Evolutionary conservation across 371 early-diverging fungal species (phyloP), one percentile per base, ranked within the genome.

Genomic region (Rhizopus delemar): DNA sequence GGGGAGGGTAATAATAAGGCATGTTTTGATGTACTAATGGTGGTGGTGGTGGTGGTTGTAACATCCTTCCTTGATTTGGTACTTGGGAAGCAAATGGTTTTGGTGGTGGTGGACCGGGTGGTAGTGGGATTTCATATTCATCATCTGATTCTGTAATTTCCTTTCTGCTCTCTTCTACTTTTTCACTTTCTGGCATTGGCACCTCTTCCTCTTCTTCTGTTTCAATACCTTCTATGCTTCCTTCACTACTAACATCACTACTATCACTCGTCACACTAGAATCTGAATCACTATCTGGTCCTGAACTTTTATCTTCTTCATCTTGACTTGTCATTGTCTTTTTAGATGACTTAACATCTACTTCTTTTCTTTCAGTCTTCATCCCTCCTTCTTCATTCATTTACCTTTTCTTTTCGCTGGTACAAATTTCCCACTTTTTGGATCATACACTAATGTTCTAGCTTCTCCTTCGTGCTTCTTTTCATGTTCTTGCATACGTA

Each of bases 91-190:
- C 60, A 68, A 68, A 68, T 3, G 76, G 74, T 56, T 66, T 63
- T 34, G 66, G 66, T 28, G 80, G 80, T 16, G 74, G 76, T 34
- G 80, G 80, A 0, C 76, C 80, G 50, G 70, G 65, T 31, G 80
- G 80, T 32, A 79, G 57, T 22, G 80, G 80, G 31, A 79, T 75
- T 53, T 74, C 75, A 51, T 73, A 70, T 49, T 74, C 75, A 52
- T 73, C 73, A 51, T 76, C 77, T 29, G 72, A 71, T 62, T 71
- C 72, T 39, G 65, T 62, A 39, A 68, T 36, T 28, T 51, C 49
- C 32, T 55, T 56, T 35, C 39, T n/a, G 9, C 34, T 31, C 33
- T 55, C 34, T 8, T 32, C 35, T 12, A 9, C 15, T 39, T 49
- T 33, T 16, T 41, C 6, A 2, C 33, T 15, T 12, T 46, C 57